Conservation (phyloP, 1,139 yeast species). For the Nakaseomyces uthaithaninus region DNA sequence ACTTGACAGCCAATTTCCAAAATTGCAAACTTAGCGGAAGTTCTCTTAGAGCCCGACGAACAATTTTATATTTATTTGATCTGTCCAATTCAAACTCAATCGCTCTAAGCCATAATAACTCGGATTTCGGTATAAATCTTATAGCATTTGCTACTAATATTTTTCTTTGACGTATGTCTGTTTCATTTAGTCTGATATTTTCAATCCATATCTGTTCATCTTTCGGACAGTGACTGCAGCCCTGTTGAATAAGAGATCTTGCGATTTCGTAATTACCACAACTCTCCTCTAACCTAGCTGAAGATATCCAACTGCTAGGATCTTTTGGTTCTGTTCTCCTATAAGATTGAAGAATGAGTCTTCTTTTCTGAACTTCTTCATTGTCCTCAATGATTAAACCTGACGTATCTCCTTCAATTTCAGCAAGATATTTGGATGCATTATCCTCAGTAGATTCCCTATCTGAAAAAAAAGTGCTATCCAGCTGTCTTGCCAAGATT, state of each 20-base stretch:
- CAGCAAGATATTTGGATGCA: slow-evolving; percentile 34
- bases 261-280: slow-evolving; percentile 54
- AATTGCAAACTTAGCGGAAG: slow-evolving; percentile 41
- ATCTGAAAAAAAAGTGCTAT: slow-evolving; percentile 19
- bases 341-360: slow-evolving; percentile 57
- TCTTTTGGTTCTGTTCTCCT: slow-evolving; percentile 66
- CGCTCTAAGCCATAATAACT: slow-evolving; percentile 67
- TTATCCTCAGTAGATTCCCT: slow-evolving; percentile 26
- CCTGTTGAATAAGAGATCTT: slow-evolving; percentile 53
- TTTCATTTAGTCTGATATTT: slow-evolving; percentile 54
- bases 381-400: slow-evolving; percentile 22
- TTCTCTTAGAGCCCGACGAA: slow-evolving; percentile 53
- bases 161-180: slow-evolving; percentile 42
- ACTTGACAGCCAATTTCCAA: slow-evolving; percentile 48
- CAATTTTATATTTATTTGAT: slow-evolving; percentile 44
- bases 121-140: slow-evolving; percentile 45
- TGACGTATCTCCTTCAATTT: slow-evolving; percentile 9
- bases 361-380: slow-evolving; percentile 48
- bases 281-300: slow-evolving; percentile 70
- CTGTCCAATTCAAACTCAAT: slow-evolving; percentile 53
- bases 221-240: slow-evolving; percentile 60
- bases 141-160: slow-evolving; percentile 61
- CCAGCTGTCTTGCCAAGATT: slow-evolving; percentile 33
- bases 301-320: slow-evolving; percentile 80
- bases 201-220: slow-evolving; percentile 80